These are phyloP conservation scores for Saturnispora sanitii DNA, from an alignment of 805 yeast species.

Conservation along the genomic window DNA sequence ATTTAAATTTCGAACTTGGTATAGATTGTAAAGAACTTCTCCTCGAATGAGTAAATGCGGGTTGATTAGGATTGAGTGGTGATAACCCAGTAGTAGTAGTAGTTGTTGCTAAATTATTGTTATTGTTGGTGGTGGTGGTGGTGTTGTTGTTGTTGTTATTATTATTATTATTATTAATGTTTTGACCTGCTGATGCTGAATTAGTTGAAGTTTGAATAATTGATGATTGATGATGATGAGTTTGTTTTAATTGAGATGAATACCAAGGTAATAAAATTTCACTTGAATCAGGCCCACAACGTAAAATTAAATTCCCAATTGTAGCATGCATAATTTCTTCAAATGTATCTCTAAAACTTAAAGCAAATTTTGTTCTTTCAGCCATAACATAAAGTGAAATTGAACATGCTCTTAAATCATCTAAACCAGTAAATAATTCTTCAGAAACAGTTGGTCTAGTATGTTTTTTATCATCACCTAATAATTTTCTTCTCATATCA, in stretches of 20 bases:
- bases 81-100: too few relatives aligned
- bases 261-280: constrained; percentile 36
- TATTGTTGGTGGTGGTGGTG: too few relatives aligned
- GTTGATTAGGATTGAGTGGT: too few relatives aligned
- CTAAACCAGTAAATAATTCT: constrained; percentile 43
- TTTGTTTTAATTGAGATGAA: constrained; percentile 8
- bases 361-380: constrained; percentile 52
- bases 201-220: too few relatives aligned
- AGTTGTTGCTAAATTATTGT: too few relatives aligned
- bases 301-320: constrained; percentile 47
- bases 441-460: constrained; percentile 51
- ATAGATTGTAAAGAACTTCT: too few relatives aligned
- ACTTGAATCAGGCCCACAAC: constrained; percentile 55
- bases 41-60: too few relatives aligned
- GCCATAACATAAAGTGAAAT: constrained; percentile 56
- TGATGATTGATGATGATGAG: not conserved
- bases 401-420: constrained; percentile 57
- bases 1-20: too few relatives aligned
- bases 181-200: not conserved
- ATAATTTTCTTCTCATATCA: constrained; percentile 42
- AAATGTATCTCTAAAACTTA: constrained; percentile 55
- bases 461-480: constrained; percentile 51
- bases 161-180: too few relatives aligned
- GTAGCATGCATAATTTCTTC: constrained; percentile 60
- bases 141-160: too few relatives aligned